A percentile compares a stretch with the other conserved stretches of the same genome.
These are phyloP conservation scores for Myriosclerotinia scirpicola DNA, from an alignment of 2,329 filamentous ascomycete genomes.

Conservation along the genomic window DNA sequence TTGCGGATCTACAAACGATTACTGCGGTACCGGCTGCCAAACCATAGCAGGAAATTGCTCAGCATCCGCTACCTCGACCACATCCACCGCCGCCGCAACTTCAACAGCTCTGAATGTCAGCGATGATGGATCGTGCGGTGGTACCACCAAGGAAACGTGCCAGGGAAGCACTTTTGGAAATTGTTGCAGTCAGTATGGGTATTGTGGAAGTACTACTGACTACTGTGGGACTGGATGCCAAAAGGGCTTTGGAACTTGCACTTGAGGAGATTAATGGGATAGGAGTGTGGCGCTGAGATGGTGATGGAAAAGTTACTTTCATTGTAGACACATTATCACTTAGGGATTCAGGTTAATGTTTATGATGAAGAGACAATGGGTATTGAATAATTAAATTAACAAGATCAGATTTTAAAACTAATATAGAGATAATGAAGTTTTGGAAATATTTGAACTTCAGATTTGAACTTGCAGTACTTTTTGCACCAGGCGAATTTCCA, in stretches of 20 bases:
- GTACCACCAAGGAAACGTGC: conserved; percentile 24
- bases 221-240: conserved; percentile 23
- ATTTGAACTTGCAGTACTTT: not conserved
- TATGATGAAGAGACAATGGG: not conserved
- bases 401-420: not conserved
- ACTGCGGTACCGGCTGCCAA: conserved; percentile 40
- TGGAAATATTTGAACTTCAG: not conserved
- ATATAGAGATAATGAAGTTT: not conserved
- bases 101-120: conserved; percentile 17
- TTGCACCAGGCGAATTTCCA: no score
- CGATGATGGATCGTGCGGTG: conserved; percentile 27
- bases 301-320: conserved; percentile 1
- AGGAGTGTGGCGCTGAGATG: not conserved
- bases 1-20: conserved; percentile 38
- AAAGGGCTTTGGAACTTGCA: conserved; percentile 18
- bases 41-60: conserved; percentile 26
- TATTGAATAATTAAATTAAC: not conserved
- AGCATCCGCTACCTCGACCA: conserved; percentile 13
- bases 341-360: not conserved
- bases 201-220: conserved; percentile 20
- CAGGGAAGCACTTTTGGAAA: conserved; percentile 28
- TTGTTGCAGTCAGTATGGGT: conserved; percentile 29
- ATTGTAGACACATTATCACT: not conserved
- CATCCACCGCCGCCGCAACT: not conserved
- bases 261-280: not conserved